These are phyloP conservation scores for Zizania latifolia DNA, from an alignment of 176 grass and related monocot species.

Conservation along the genomic window DNA sequence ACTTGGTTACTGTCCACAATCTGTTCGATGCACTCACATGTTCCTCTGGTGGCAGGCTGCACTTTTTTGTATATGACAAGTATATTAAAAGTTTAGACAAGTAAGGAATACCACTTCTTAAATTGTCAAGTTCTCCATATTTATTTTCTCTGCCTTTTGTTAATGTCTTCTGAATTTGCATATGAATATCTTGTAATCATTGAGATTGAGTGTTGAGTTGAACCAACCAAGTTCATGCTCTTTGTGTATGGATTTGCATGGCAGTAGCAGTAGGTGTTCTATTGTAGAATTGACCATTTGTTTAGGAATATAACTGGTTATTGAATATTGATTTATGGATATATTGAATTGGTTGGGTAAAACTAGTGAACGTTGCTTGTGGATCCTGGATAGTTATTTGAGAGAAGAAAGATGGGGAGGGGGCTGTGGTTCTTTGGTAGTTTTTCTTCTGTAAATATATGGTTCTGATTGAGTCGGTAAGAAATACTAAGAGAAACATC, in stretches of 20 bases:
- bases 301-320: not conserved
- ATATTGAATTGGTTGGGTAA: not conserved
- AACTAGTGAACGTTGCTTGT: not conserved
- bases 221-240: not conserved
- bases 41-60: constrained; percentile 62
- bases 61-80: constrained; percentile 86
- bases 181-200: not conserved
- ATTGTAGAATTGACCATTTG: not conserved
- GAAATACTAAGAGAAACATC: not conserved
- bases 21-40: constrained; percentile 70
- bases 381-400: not conserved
- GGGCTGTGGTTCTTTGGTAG: not conserved
- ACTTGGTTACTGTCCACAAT: constrained; percentile 82
- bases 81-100: constrained; percentile 79
- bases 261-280: not conserved
- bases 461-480: constrained; percentile 14
- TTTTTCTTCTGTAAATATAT: not conserved
- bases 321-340: not conserved
- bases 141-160: constrained; percentile 3
- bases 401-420: not conserved
- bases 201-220: not conserved
- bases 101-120: constrained; percentile 34
- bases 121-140: not conserved
- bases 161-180: not conserved
- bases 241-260: not conserved